phyloP scores from a whole-genome alignment of 768 basidiomycete species.

The Macrolepiota dolichaula region DNA sequence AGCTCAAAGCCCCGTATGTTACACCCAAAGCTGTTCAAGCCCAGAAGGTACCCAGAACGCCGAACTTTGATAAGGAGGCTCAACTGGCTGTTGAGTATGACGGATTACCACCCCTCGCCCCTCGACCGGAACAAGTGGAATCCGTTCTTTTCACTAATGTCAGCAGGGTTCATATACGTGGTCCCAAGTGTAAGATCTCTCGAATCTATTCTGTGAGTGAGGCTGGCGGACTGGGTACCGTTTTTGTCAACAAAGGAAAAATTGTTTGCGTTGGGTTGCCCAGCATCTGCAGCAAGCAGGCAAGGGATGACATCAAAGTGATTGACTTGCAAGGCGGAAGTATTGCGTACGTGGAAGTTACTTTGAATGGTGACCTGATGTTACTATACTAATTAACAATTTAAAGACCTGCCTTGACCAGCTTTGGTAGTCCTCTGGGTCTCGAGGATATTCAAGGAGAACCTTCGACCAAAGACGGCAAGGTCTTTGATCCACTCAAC shows the following conservation, averaged over 20 bases:
- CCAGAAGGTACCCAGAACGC: constrained; percentile 52
- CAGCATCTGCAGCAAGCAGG: constrained; percentile 1
- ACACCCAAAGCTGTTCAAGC: constrained; percentile 48
- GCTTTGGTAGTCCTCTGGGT: constrained; percentile 60
- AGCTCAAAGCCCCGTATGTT: constrained; percentile 45
- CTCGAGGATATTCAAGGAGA: constrained; percentile 64
- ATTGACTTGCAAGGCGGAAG: constrained; percentile 68
- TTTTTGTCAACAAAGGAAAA: constrained; percentile 50
- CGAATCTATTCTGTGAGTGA: constrained; percentile 15
- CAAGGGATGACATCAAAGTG: constrained; percentile 21
- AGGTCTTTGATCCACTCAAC: constrained; percentile 43
- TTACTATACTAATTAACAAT: background rate
- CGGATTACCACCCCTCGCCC: constrained; percentile 61
- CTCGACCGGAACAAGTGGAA: constrained; percentile 33
- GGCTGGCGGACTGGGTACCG: constrained; percentile 28
- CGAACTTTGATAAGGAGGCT: constrained; percentile 59
- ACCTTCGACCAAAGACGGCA: constrained; percentile 56
- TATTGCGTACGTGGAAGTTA: constrained; percentile 42
- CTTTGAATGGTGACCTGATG: no score
- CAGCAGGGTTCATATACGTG: constrained; percentile 40
- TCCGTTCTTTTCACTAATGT: constrained; percentile 67
- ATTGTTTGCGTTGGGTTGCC: constrained; percentile 48
- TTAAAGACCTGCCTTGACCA: constrained; percentile 55
- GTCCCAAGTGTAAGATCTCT: constrained; percentile 21
- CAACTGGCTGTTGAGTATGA: constrained; percentile 52